Base-by-base conservation (phyloP, 164 flowering plant species). In the Stephania yunnanensis region DNA sequence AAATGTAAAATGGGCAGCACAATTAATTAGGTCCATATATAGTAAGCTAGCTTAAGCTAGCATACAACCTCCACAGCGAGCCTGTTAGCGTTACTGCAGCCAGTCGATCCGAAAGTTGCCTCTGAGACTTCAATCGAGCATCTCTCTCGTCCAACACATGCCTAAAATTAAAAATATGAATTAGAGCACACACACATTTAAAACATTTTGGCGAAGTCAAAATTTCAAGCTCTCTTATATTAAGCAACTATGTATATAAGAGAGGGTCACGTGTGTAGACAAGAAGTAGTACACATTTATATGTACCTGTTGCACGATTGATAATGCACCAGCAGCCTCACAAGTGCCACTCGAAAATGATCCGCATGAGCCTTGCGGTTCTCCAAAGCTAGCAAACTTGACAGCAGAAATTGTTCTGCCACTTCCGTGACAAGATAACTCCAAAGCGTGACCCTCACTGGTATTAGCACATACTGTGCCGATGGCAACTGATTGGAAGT, bases 381-480 rank as follows among this genome's bases (percentile, higher is more conserved):
- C 79, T 1, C 95, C 95, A 67, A 83, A 89, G 70, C 86, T 81
- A 5, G 91, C 92, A 70, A 87, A 90, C 8, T 73, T 71, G 10
- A 90, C 78, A 0, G 48, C 74, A 0, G 89, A 84, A 31, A 88
- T 86, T 31, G 85, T 69, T 29, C 77, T 70, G 1, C 75, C 74
- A 0, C 10, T 20, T 8, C 83, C 83, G 1, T 81, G 75, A 80
- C 92, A 89, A 0, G 89, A 79, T 10, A 90, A 42, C 31, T 89
- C 85, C 74, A 88, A 6, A 2, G 75, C 80, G 17, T 70, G 78
- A 0, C 78, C 74, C 68, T 88, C 87, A 2, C 76, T 50, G 1
- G 83, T 86, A 63, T 71, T 82, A 1, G 74, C 86, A 11, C 90
- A 90, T 0, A 76, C 82, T 0, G 77, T 68, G 9, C 86, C 91